Base-by-base conservation (phyloP, 129 eudicot genomes). In the Chrysanthemum lavandulifolium region DNA sequence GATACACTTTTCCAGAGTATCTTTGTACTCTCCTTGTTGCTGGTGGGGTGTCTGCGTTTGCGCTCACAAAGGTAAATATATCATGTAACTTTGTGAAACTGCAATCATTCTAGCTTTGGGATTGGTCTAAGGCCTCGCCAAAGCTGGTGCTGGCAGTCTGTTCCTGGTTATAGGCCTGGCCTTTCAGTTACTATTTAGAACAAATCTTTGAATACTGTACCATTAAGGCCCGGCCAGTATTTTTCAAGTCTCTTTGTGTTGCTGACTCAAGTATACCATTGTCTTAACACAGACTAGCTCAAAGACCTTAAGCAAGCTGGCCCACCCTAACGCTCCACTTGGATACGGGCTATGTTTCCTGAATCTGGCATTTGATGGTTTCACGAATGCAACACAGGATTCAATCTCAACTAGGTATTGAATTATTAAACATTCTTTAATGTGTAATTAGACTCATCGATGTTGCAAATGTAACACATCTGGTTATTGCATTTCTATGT, bases 321-420 rank as follows among this genome's bases (percentile, higher is more conserved):
- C 97, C 52, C 85, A 88, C 72, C 99, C 99, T 6, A 90, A 95
- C 55, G 97, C 97, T 49, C 97, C 94, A 62, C 94, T 95, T 61
- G 99, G 99, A 81, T 95, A 95, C 62, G 89, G 94, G 31, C 78
- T 95, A 40, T 95, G 99, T 80, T 90, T 90, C 75, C 80, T 95
- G 67, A 95, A 95, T 82, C 88, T 95, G 65, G 97, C 96, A 14
- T 95, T 95, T 71, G 99, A 95, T 77, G 99, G 99, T 62, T 95
- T 95, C 80, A 95, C 99, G 49, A 95, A 95, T 74, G 99, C 97
- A 5, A 95, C 99, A 18, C 99, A 95, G 78, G 99, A 90, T 86
- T 90, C 97, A 69, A 86, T 95, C 45, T 76, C 91, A 15, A 78
- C 86, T 77, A 95, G 99, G 99, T 95, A 85, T 45, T n/a, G 11